These are phyloP conservation scores for Starmerella bombicola DNA, from an alignment of 805 yeast species.

Conservation along the genomic window DNA sequence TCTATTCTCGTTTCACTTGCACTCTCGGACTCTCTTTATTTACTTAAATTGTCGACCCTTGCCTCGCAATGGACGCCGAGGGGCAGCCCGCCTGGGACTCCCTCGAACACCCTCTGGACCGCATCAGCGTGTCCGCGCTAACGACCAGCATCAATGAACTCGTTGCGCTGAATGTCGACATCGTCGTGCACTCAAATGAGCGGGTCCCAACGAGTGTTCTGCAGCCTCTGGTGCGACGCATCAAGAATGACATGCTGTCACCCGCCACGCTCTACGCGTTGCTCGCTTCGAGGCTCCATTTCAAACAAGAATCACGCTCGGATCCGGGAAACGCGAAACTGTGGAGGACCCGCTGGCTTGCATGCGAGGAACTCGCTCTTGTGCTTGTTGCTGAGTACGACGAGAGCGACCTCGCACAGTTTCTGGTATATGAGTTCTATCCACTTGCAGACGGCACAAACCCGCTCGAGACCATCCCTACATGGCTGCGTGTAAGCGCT, in stretches of 20 bases:
- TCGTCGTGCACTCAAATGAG: constrained; percentile 41
- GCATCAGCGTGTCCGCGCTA: constrained; percentile 28
- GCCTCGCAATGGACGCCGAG: constrained; percentile 15
- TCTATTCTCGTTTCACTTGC: too few relatives aligned
- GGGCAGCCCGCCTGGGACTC: constrained; percentile 13
- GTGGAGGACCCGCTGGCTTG: constrained; percentile 36
- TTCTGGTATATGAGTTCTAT: constrained; percentile 35
- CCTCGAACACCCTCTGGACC: constrained; percentile 23
- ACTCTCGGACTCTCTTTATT: too few relatives aligned
- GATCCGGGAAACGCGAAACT: constrained; percentile 29
- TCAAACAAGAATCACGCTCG: constrained; percentile 27
- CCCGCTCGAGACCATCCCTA: constrained; percentile 20
- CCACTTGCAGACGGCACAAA: constrained; percentile 35
- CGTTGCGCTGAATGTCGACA: constrained; percentile 33
- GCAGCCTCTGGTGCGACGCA: constrained; percentile 36
- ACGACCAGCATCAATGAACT: constrained; percentile 33
- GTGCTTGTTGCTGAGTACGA: constrained; percentile 36
- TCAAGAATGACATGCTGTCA: constrained; percentile 22
- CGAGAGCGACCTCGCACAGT: constrained; percentile 34
- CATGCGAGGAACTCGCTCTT: constrained; percentile 43
- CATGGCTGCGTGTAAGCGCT: constrained; percentile 35
- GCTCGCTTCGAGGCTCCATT: constrained; percentile 30
- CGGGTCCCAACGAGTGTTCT: constrained; percentile 38
- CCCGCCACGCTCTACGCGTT: constrained; percentile 33
- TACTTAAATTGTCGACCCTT: too few relatives aligned